Evolutionary conservation across 345 rosid species (phyloP), one percentile per base, ranked within the genome.

Genomic region (Gossypium rotundifolium): DNA sequence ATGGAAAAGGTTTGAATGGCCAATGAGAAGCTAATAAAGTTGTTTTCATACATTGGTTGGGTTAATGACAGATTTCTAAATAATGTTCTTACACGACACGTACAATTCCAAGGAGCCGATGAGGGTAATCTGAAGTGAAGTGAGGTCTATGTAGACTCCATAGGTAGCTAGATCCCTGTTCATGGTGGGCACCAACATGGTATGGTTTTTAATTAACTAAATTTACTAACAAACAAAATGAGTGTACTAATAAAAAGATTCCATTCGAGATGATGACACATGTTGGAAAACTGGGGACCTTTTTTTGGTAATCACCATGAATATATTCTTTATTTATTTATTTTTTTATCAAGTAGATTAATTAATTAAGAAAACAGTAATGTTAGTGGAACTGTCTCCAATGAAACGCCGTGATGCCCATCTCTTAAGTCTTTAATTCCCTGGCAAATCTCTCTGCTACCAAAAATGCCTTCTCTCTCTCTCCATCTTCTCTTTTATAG

Each of bases 11-110:
- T 48, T 16, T 38, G 1, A 40, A 54, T 46, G 42, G 44, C 85
- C 84, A 83, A 82, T 83, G 58, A 71, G 70, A 61, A 70, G 75
- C 53, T 44, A 76, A 70, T 81, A 78, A 76, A 76, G 77, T 51
- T 71, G 61, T 64, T 55, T 63, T 49, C 53, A 40, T 5, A 46
- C 42, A 42, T 27, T 1, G 23, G 40, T 45, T 44, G 42, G 62
- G 22, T 59, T 52, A 67, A 80, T 63, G 69, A 74, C 73, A 67
- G 16, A 59, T 72, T 75, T 60, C 68, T 33, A 62, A 65, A 82
- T 81, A 70, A 77, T 81, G 60, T 6, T 54, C 57, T 44, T 70
- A 51, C 60, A 20, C 66, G 79, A 81, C 88, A 77, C 80, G 74
- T 83, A 44, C 25, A 69, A 27, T 27, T 27, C 17, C 17, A 27